Evolutionary conservation across 495 filamentous ascomycete species (phyloP), one percentile per base, ranked within the genome.

Genomic region (Penicillium bialowiezense): DNA sequence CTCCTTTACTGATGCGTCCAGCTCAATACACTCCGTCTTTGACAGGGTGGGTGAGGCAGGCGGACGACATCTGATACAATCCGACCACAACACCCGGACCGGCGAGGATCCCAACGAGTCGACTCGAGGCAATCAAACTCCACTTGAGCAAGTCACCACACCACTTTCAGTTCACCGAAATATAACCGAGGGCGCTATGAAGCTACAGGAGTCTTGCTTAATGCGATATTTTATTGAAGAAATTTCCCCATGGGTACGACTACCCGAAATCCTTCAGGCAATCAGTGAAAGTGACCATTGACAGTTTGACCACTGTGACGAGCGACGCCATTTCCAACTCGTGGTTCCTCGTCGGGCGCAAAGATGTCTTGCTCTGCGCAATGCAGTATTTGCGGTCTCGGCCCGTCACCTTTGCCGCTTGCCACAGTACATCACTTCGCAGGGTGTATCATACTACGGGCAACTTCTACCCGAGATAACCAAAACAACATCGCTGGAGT

Each of bases 261-360:
- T 26, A 26, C 8, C 4, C 23, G 8, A 26, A 3, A 26, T 8
- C 23, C 8, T n/a, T n/a, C n/a, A n/a, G 33, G 51, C 24, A 4
- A 21, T 20, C 15, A 6, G 18, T 31, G 10, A 3, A 13, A 23
- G 17, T 32, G 28, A 5, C 24, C 21, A 35, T 7, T 53, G 38
- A 55, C 19, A 65, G 62, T 65, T 65, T 39, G 62, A 65, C 28
- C 54, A 58, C 37, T 65, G 62, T 31, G 62, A 65, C 37, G 54
- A 58, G 5, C 35, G 20, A 28, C 43, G 48, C 14, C 59, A 65
- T 29, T 65, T 65, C 24, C 56, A 58, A 29, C 19, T 60, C 0
- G 50, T 56, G 1, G 56, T 65, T 13, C 62, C 62, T 6, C 41
- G 29, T 1, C 56, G 59, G 9, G 62, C 62, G 19, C 33, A 41